Evolutionary conservation across 2,329 filamentous ascomycete genomes (phyloP).

Genomic region (Venturia carpophila): DNA sequence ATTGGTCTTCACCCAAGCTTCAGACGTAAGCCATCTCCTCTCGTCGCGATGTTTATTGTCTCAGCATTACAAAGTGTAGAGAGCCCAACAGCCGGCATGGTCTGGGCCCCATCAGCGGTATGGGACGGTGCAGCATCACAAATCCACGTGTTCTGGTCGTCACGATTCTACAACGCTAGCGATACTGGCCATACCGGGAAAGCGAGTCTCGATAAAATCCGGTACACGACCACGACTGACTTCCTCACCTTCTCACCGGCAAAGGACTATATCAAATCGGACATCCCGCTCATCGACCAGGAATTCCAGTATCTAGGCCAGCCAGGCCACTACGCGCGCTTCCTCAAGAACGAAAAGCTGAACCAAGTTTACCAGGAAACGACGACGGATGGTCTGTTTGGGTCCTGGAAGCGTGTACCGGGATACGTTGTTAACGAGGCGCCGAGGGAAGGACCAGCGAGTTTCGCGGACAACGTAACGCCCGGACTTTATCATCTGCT

Average conservation of each 20-base stretch:
- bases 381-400: slow-evolving; percentile 10
- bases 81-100: slow-evolving; percentile 6
- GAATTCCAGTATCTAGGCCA: slow-evolving; percentile 16
- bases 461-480: slow-evolving; percentile 11
- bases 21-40: background rate
- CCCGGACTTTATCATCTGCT: slow-evolving; percentile 17
- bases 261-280: slow-evolving; percentile 12
- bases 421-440: background rate
- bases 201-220: background rate
- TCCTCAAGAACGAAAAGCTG: slow-evolving; percentile 13
- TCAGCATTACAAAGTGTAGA: slow-evolving; percentile 7
- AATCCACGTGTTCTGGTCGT: slow-evolving; percentile 17
- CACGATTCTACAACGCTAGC: background rate
- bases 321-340: slow-evolving; percentile 16
- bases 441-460: slow-evolving; percentile 9
- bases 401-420: background rate
- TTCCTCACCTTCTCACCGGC: slow-evolving; percentile 11
- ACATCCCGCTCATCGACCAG: slow-evolving; percentile 14
- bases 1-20: slow-evolving; percentile 11
- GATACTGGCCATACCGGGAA: slow-evolving; percentile 5
- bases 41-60: no score
- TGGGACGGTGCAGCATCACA: slow-evolving; percentile 10
- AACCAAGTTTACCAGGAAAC: slow-evolving; percentile 15
- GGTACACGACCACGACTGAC: slow-evolving; percentile 9
- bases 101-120: slow-evolving; percentile 16